These are phyloP conservation scores for Dactylonectria macrodidyma DNA, from an alignment of 2,329 filamentous ascomycete genomes.

Conservation along the genomic window DNA sequence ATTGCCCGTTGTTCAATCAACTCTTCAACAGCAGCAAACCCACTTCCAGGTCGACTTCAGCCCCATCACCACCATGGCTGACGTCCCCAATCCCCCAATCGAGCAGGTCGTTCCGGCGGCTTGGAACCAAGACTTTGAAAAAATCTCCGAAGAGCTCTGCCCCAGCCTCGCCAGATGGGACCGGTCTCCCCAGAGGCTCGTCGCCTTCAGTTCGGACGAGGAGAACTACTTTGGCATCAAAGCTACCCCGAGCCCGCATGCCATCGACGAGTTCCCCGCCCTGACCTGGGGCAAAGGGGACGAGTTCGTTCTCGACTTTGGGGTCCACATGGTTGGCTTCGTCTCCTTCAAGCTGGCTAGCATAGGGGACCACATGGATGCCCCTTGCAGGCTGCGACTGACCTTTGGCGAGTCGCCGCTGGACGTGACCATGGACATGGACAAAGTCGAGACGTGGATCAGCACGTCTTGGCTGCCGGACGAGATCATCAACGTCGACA, in stretches of 20 bases:
- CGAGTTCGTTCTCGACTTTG: slow-evolving; percentile 35
- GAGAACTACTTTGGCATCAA: slow-evolving; percentile 27
- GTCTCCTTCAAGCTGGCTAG: slow-evolving; percentile 25
- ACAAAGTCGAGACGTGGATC: slow-evolving; percentile 54
- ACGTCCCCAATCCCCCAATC: neutral
- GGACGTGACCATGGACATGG: slow-evolving; percentile 54
- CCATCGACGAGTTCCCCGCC: slow-evolving; percentile 21
- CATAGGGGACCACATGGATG: slow-evolving; percentile 49
- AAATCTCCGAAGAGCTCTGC: slow-evolving; percentile 18
- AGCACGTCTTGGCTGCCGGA: slow-evolving; percentile 56
- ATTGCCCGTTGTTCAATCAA: neutral
- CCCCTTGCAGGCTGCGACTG: slow-evolving; percentile 52
- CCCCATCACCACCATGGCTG: slow-evolving; percentile 11
- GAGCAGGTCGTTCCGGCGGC: slow-evolving; percentile 22
- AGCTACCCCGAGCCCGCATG: slow-evolving; percentile 11
- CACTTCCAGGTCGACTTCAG: neutral
- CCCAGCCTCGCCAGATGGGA: slow-evolving; percentile 28
- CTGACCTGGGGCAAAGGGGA: slow-evolving; percentile 30
- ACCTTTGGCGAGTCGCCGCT: slow-evolving; percentile 55
- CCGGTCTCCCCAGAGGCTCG: slow-evolving; percentile 26
- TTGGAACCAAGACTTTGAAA: slow-evolving; percentile 33
- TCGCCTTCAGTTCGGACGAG: slow-evolving; percentile 26
- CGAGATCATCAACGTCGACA: slow-evolving; percentile 54
- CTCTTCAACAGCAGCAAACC: neutral
- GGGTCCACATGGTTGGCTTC: slow-evolving; percentile 33